A percentile compares a stretch with the other conserved stretches of the same genome.
Conservation (phyloP, 768 basidiomycete genomes). For the Mycena pura region DNA sequence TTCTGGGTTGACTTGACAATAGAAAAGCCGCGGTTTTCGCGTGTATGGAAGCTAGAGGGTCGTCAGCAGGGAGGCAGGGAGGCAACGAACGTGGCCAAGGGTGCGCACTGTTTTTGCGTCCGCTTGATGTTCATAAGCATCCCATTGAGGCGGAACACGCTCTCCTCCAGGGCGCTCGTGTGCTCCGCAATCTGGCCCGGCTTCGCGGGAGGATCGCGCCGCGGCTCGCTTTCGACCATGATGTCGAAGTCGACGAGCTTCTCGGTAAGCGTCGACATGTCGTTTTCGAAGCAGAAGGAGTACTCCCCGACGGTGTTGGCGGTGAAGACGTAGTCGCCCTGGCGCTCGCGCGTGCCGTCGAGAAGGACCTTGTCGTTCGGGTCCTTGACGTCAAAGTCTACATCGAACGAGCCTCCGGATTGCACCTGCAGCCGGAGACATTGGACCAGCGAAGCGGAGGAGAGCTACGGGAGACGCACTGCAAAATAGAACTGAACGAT, state of each 20-base stretch:
- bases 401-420: constrained; percentile 96
- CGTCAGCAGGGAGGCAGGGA: constrained; percentile 1
- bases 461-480: constrained; percentile 53
- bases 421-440: constrained; percentile 66
- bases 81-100: neutral
- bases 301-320: constrained; percentile 92
- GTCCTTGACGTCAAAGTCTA: constrained; percentile 92
- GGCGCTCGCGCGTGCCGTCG: constrained; percentile 87
- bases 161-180: constrained; percentile 93
- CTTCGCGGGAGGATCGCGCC: constrained; percentile 88
- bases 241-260: constrained; percentile 96
- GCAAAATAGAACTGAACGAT: constrained; percentile 92
- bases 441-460: neutral
- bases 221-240: constrained; percentile 97
- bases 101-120: constrained; percentile 91
- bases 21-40: constrained; percentile 93
- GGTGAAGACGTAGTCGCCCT: constrained; percentile 97
- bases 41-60: constrained; percentile 82
- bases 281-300: constrained; percentile 97
- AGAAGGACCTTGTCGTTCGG: constrained; percentile 88
- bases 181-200: constrained; percentile 90
- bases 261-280: constrained; percentile 92
- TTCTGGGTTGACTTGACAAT: constrained; percentile 90
- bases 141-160: constrained; percentile 88
- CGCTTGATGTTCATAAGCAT: constrained; percentile 90